These are phyloP conservation scores for Vicia faba DNA, from an alignment of 306 rosid genomes.

Conservation along the genomic window DNA sequence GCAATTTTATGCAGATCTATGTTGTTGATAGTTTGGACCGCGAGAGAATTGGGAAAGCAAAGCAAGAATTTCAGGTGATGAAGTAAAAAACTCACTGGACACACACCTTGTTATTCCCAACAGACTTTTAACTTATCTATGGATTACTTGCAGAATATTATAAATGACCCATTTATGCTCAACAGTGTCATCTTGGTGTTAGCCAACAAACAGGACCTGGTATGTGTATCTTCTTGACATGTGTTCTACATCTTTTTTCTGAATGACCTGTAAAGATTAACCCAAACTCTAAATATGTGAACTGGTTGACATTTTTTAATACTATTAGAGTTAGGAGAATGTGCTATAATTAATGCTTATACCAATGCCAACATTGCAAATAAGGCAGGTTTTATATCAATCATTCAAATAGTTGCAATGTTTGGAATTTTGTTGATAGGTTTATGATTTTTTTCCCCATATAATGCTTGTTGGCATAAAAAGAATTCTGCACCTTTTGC, in stretches of 20 bases:
- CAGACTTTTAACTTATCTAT: conserved; percentile 35
- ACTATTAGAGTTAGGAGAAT: conserved; percentile 6
- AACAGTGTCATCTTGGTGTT: conserved; percentile 94
- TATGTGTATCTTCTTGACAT: conserved; percentile 47
- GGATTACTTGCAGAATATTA: conserved; percentile 77
- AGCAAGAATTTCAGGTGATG: conserved; percentile 90
- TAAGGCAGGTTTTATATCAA: conserved; percentile 9
- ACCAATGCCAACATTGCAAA: not conserved
- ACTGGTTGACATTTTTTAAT: conserved; percentile 32
- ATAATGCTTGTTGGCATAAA: not conserved
- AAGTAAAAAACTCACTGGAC: conserved; percentile 7
- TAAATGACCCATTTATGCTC: conserved; percentile 98
- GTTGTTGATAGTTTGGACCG: conserved; percentile 94
- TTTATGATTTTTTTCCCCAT: not conserved
- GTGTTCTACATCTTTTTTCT: conserved; percentile 16
- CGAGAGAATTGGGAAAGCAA: conserved; percentile 87
- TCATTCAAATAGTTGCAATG: conserved; percentile 26
- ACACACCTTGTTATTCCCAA: conserved; percentile 16
- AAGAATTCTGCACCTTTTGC: not conserved
- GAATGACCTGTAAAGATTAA: conserved; percentile 28
- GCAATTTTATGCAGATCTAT: conserved; percentile 67
- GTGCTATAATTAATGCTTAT: conserved; percentile 17
- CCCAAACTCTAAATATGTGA: conserved; percentile 9
- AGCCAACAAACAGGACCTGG: conserved; percentile 99
- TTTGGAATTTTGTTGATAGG: conserved; percentile 4